Conservation (phyloP, 371 early-diverging fungal genomes). For the Conidiobolus incongruus region DNA sequence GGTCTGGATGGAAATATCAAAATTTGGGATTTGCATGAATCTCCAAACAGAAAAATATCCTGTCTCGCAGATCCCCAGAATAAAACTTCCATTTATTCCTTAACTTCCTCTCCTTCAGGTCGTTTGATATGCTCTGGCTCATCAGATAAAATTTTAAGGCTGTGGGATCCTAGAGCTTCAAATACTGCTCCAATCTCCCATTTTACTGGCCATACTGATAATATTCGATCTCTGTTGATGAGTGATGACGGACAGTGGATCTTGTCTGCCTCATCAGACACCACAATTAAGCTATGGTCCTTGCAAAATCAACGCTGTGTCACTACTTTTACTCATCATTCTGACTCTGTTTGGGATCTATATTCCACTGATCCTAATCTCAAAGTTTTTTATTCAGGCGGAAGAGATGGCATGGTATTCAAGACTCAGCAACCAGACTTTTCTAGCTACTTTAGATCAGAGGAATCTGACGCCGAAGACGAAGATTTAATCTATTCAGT, state of each 20-base stretch:
- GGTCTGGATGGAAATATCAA: conserved; percentile 77
- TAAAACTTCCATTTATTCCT: conserved; percentile 47
- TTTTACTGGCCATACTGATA: conserved; percentile 83
- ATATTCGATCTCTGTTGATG: conserved; percentile 66
- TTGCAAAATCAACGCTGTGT: conserved; percentile 64
- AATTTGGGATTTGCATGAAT: conserved; percentile 69
- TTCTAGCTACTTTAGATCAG: conserved; percentile 11
- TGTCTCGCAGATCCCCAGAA: conserved; percentile 7
- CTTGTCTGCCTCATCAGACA: conserved; percentile 79
- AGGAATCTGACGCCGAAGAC: conserved; percentile 11
- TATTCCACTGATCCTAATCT: conserved; percentile 62
- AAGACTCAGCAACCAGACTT: conserved; percentile 19
- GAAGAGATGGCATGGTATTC: conserved; percentile 72
- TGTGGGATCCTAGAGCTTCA: conserved; percentile 68
- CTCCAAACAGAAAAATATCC: conserved; percentile 9
- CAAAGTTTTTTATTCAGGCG: conserved; percentile 74
- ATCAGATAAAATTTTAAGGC: conserved; percentile 65
- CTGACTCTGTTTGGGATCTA: conserved; percentile 82
- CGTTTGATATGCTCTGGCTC: conserved; percentile 56
- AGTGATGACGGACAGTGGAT: conserved; percentile 72
- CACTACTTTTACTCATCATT: conserved; percentile 65
- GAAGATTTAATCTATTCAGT: conserved; percentile 41
- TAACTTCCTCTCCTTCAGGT: conserved; percentile 46
- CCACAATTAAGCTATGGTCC: conserved; percentile 85
- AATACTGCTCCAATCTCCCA: conserved; percentile 36